A percentile compares a stretch with the other conserved stretches of the same genome.
phyloP scores from a whole-genome alignment of 129 eudicot species.

The Flaveria trinervia region DNA sequence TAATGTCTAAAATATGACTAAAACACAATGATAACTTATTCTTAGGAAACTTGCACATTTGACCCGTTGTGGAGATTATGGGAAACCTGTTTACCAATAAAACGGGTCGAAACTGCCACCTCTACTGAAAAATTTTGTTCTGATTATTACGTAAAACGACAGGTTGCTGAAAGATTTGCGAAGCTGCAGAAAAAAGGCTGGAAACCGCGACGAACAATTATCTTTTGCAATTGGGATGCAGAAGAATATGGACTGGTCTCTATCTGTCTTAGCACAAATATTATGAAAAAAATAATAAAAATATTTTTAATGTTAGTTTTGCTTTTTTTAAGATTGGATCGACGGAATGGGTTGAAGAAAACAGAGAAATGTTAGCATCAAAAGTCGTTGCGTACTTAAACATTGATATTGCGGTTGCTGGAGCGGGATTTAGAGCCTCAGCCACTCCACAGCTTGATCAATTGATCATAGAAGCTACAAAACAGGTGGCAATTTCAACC shows the following conservation, averaged over 20 bases:
- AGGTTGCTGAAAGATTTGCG: slow-evolving; percentile 75
- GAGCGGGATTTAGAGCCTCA: slow-evolving; percentile 59
- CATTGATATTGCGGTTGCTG: slow-evolving; percentile 69
- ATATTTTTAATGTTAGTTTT: background rate
- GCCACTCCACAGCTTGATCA: slow-evolving; percentile 95
- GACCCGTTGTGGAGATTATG: background rate
- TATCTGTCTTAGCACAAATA: slow-evolving; percentile 30
- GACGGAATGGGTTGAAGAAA: slow-evolving; percentile 96
- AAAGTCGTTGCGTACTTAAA: slow-evolving; percentile 82
- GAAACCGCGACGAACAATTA: slow-evolving; percentile 78
- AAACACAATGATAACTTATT: too few relatives aligned
- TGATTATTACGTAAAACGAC: slow-evolving; percentile 3
- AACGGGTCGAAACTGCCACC: background rate
- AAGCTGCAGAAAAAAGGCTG: slow-evolving; percentile 78
- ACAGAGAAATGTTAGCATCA: slow-evolving; percentile 72
- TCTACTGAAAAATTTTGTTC: background rate
- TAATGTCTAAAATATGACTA: too few relatives aligned
- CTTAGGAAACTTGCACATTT: too few relatives aligned
- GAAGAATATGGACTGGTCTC: slow-evolving; percentile 96
- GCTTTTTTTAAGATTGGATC: slow-evolving; percentile 66
- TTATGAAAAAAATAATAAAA: background rate
- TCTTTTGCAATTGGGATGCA: slow-evolving; percentile 93
- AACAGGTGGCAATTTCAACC: slow-evolving; percentile 50
- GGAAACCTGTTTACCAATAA: background rate
- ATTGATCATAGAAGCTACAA: slow-evolving; percentile 58